phyloP scores from a whole-genome alignment of 768 basidiomycete species.

The Clavulina sp. region DNA sequence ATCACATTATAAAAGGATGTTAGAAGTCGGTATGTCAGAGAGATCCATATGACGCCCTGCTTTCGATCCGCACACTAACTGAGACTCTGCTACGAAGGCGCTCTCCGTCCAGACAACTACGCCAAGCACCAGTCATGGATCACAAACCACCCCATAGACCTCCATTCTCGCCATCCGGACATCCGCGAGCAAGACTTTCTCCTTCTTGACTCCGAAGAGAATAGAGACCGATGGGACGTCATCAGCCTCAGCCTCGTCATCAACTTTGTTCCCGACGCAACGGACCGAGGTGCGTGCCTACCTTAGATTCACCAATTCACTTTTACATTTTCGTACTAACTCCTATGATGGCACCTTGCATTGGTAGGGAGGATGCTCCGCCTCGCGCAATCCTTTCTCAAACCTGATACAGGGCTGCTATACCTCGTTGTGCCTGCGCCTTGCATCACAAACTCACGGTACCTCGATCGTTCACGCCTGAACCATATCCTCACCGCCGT shows the following conservation, averaged over 20 bases:
- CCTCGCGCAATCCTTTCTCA: constrained; percentile 39
- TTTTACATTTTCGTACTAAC: neutral
- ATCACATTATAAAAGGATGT: constrained; percentile 30
- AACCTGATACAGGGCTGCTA: constrained; percentile 32
- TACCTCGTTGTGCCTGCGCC: constrained; percentile 70
- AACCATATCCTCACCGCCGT: constrained; percentile 21
- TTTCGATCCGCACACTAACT: no score
- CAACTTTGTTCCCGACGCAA: constrained; percentile 67
- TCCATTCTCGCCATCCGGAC: constrained; percentile 63
- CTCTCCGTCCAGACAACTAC: constrained; percentile 73
- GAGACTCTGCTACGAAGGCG: constrained; percentile 32
- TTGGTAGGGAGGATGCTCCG: constrained; percentile 50
- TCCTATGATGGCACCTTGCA: neutral
- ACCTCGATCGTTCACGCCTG: constrained; percentile 31
- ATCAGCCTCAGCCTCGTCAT: constrained; percentile 78
- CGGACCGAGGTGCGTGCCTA: constrained; percentile 47
- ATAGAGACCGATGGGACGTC: constrained; percentile 49
- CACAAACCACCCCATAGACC: constrained; percentile 55
- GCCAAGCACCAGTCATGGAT: constrained; percentile 51
- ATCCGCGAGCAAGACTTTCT: constrained; percentile 83
- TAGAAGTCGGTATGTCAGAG: constrained; percentile 38
- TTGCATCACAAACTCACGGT: constrained; percentile 74
- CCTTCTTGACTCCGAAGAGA: constrained; percentile 32
- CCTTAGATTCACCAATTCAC: no score
- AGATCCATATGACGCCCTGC: neutral